Evolutionary conservation across 805 yeast genomes (phyloP), one percentile per base, ranked within the genome.

Genomic region (Sugiyamaella smithiae): DNA sequence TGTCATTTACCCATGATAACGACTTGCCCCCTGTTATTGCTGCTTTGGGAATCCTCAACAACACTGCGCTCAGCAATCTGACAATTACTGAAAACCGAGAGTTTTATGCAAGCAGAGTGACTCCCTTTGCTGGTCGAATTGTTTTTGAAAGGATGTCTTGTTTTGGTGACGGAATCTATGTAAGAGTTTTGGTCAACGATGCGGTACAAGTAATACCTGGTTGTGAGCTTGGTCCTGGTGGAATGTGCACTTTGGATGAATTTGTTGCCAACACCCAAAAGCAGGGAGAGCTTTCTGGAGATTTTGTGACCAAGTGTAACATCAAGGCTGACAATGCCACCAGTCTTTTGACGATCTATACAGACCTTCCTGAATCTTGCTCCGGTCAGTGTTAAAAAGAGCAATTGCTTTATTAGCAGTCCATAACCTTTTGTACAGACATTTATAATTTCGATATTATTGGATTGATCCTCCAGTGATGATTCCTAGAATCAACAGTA

Each of bases 1-100:
- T 35, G 47, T 67, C 72, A 16, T 78, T 78, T 59, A 65, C 75
- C 12, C 85, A 80, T 62, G 84, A 80, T 59, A 74, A 80, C 24
- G 81, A 80, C 55, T 62, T 78, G 36, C 75, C 74, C 50, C 64
- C 71, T 16, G 68, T 72, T 56, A 68, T 73, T 41, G 63, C 78
- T 20, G 73, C 78, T 3, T 60, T 77, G 20, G 82, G 81, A 16
- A 35, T 35, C 8, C 38, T 35, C 38, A 35, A 35, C 22, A 19
- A 19, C 38, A 35, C 38, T 16, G 19, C 38, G 4, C 38, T 35
- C 6, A 20, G 12, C 22, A 35, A 35, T 20, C 19, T 19, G 19
- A 35, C 38, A n/a, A 35, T 35, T 7, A 35, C 38, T 5, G 38
- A 35, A 20, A 19, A 35, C 38, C 12, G 38, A 19, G 38, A 35